Base-by-base conservation (phyloP, 164 flowering plant species). In the Cinnamomum micranthum region DNA sequence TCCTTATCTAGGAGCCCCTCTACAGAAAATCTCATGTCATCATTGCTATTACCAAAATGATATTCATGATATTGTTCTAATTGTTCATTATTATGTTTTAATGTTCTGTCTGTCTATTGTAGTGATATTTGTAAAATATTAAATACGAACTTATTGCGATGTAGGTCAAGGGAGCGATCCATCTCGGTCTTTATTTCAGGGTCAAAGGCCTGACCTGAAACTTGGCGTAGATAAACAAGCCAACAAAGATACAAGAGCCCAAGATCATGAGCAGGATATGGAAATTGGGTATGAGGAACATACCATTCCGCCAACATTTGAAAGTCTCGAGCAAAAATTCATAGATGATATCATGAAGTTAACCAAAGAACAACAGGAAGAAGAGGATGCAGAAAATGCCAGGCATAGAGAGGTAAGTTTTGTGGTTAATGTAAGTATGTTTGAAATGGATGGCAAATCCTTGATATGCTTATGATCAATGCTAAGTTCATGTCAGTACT, bases 341-440 rank as follows among this genome's bases (percentile, higher is more conserved):
- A 80, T 76, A 41, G 87, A 85, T 80, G 96, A 88, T 9, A 85
- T 88, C 41, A 72, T 73, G 78, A 88, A 82, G 72, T 70, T 91
- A 73, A 75, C 81, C 67, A 90, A 86, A 80, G 94, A 91, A 72
- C 91, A 86, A 50, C 85, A 67, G 74, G 90, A 90, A 66, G 87
- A 86, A 51, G 96, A 91, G 79, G 91, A 90, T 81, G 87, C 84
- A 28, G 96, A 91, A 82, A 90, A 83, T 82, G 82, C 84, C 23
- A 79, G 94, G 84, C 94, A 91, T 68, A 86, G 86, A 65, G 92
- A 90, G 93, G 96, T 91, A 50, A 81, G 82, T 69, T 68, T 66
- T 41, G 58, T 41, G 65, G 41, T 25, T 47, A 22, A 7, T 15
- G 11, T 41, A 41, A 7, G 47, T 41, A 41, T 41, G 47, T 41